These are phyloP conservation scores for Cordia subcordata DNA, from an alignment of 257 asterid species.

Conservation along the genomic window DNA sequence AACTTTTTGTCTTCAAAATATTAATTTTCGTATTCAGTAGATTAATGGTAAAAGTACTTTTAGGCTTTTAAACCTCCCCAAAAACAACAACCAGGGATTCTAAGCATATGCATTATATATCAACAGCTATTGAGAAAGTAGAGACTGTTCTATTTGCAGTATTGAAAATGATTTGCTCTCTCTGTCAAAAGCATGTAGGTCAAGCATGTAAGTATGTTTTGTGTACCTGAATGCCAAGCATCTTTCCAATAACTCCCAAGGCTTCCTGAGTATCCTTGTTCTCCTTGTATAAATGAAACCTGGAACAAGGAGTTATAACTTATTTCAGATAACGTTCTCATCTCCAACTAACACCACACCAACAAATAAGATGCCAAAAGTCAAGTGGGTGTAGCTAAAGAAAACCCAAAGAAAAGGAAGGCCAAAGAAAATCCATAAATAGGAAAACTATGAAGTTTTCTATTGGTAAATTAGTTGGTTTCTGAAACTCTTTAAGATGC, in stretches of 20 bases:
- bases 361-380: too few relatives aligned
- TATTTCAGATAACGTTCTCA: background rate
- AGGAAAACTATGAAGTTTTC: too few relatives aligned
- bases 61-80: too few relatives aligned
- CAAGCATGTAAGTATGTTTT: slow-evolving; percentile 9
- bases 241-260: slow-evolving; percentile 72
- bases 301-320: slow-evolving; percentile 21
- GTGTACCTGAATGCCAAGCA: slow-evolving; percentile 92
- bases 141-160: background rate
- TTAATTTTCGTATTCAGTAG: too few relatives aligned
- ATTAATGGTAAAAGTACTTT: too few relatives aligned
- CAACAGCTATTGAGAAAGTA: background rate
- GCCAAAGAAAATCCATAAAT: too few relatives aligned
- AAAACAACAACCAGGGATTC: too few relatives aligned
- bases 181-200: slow-evolving; percentile 9
- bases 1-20: too few relatives aligned
- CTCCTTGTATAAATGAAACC: slow-evolving; percentile 97
- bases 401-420: too few relatives aligned
- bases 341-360: background rate
- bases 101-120: background rate
- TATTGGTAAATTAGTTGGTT: too few relatives aligned
- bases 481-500: too few relatives aligned
- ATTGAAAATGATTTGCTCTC: slow-evolving; percentile 3
- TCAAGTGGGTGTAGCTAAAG: too few relatives aligned
- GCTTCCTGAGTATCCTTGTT: slow-evolving; percentile 98